Conservation (phyloP, 1,284 basidiomycete species). For the Athelia psychrophila region DNA sequence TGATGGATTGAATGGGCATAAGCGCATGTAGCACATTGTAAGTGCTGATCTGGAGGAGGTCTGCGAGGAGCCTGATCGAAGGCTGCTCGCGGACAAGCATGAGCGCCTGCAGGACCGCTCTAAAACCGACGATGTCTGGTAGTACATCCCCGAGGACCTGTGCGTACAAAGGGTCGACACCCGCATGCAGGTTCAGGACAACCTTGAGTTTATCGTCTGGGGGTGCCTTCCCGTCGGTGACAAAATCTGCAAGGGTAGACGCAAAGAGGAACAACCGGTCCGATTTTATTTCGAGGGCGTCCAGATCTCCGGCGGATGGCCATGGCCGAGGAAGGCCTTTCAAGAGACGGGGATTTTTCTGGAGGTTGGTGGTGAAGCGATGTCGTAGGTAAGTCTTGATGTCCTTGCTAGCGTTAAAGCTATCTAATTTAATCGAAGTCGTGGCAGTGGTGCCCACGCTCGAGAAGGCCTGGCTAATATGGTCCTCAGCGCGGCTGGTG, state of each 20-base stretch:
- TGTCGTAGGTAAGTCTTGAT: background rate
- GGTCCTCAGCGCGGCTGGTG: background rate
- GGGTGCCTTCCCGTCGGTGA: background rate
- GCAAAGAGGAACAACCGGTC: background rate
- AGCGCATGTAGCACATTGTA: background rate
- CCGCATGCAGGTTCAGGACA: background rate
- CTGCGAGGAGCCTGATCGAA: background rate
- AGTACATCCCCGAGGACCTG: background rate
- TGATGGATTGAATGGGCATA: background rate
- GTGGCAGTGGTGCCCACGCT: background rate
- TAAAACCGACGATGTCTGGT: background rate
- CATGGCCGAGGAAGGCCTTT: background rate
- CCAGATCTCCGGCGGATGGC: background rate
- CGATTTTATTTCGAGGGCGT: background rate
- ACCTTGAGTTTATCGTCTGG: background rate
- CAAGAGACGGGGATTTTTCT: background rate
- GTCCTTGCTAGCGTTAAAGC: background rate
- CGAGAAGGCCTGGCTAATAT: background rate
- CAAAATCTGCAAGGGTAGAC: background rate
- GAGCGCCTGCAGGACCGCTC: background rate
- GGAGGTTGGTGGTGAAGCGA: background rate
- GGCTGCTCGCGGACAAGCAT: background rate
- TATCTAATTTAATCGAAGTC: background rate
- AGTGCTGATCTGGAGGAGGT: background rate
- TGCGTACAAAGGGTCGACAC: background rate